These are phyloP conservation scores for Curvularia sp. DNA, from an alignment of 2,329 filamentous ascomycete genomes.

Conservation along the genomic window DNA sequence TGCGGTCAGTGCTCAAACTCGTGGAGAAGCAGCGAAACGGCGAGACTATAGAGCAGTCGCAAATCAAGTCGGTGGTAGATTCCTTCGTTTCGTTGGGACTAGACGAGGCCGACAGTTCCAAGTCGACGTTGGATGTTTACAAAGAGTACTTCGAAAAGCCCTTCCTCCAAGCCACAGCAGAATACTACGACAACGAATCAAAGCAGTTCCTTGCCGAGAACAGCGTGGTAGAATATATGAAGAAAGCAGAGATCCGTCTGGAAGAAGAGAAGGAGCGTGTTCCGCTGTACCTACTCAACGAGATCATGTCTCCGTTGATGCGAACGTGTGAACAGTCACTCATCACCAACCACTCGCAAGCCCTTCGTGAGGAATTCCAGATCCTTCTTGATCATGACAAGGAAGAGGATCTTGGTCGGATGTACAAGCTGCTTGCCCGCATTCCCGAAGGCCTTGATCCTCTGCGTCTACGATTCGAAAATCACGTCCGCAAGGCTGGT, in stretches of 20 bases:
- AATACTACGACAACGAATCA: constrained; percentile 91
- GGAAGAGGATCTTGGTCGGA: constrained; percentile 92
- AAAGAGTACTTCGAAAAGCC: constrained; percentile 90
- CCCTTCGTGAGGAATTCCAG: constrained; percentile 97
- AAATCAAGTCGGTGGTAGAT: constrained; percentile 96
- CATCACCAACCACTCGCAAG: constrained; percentile 82
- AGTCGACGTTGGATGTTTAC: constrained; percentile 95
- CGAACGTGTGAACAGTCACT: constrained; percentile 87
- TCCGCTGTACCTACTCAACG: constrained; percentile 85
- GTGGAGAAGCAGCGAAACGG: constrained; percentile 97
- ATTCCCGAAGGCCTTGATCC: constrained; percentile 93
- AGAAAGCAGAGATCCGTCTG: constrained; percentile 91
- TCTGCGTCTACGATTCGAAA: constrained; percentile 84
- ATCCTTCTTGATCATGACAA: constrained; percentile 91
- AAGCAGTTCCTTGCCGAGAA: constrained; percentile 95
- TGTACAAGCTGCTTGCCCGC: constrained; percentile 90
- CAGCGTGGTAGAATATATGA: constrained; percentile 99
- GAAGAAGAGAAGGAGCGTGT: constrained; percentile 95
- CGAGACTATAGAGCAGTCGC: constrained; percentile 94
- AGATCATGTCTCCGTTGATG: constrained; percentile 85
- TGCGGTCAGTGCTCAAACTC: constrained; percentile 91
- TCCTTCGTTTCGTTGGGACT: constrained; percentile 93
- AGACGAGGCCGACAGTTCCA: constrained; percentile 90
- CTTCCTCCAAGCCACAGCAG: constrained; percentile 82
- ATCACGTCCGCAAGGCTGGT: constrained; percentile 89